Percentiles rank a stretch among this genome's conserved stretches.
Evolutionary conservation across 345 rosid genomes (phyloP).

Genomic region (Murraya paniculata): DNA sequence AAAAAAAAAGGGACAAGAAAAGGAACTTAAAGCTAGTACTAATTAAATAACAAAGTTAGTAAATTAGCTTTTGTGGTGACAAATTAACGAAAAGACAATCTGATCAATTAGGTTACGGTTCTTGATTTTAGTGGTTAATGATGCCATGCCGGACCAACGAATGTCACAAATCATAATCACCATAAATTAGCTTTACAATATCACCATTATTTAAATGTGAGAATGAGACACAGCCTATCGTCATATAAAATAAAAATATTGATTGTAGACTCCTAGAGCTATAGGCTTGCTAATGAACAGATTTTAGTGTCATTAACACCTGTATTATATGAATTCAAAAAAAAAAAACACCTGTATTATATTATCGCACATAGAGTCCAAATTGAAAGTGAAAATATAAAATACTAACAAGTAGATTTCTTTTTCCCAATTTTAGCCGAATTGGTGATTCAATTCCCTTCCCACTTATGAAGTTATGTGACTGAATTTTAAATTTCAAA

Average conservation of each 20-base stretch:
- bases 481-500: too few species aligned
- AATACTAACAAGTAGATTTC: too few species aligned
- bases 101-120: not conserved
- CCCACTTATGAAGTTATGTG: too few species aligned
- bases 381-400: not conserved
- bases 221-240: not conserved
- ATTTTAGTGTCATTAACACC: not conserved
- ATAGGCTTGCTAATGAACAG: too few species aligned
- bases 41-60: not conserved
- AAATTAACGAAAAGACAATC: not conserved
- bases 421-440: too few species aligned
- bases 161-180: not conserved
- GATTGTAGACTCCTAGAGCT: not conserved
- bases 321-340: too few species aligned
- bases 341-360: too few species aligned
- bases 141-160: conserved; percentile 4
- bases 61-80: conserved; percentile 16
- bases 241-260: not conserved
- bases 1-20: not conserved
- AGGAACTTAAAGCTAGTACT: not conserved
- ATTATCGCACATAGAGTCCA: not conserved
- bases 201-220: not conserved
- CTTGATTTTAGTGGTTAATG: not conserved
- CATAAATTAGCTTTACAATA: not conserved
- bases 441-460: too few species aligned